Base-by-base conservation (phyloP, 192 early-diverging fungal genomes). In the Chytriomyces confervae region DNA sequence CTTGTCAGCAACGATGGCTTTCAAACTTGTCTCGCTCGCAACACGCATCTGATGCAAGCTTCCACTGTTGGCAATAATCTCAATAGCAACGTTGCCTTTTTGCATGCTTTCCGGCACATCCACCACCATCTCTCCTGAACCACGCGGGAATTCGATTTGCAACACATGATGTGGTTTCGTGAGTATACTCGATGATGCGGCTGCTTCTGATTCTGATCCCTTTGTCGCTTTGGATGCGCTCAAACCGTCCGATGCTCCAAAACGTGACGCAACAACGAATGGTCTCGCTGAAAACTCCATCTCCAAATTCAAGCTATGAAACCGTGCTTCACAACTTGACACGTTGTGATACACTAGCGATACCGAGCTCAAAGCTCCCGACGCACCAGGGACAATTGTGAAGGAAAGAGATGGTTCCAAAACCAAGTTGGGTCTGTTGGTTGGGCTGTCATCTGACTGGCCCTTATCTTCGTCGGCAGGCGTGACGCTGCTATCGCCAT, bases 201-300 rank as follows among this genome's bases (percentile, higher is more conserved):
- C 18, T n/a, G 18, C 7, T 48, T 47, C 7, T 43, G 48, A 16
- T 23, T 36, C 36, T 36, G 36, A 36, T 36, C 36, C 36, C 36
- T 1, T 36, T 36, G 36, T 36, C 36, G 36, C 36, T 4, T 36
- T 36, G 36, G 36, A 36, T 36, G 36, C 4, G 4, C 36, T 36
- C 36, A 4, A 36, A 36, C 36, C 36, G 36, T 36, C 36, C 36
- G 20, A 20, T 24, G 51, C 50, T 76, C 61, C 29, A 49, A 76
- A 76, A 10, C 74, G n/a, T 9, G 62, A 43, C 2, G 74, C 74
- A 20, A 66, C 49, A 20, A 44, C 47, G 50, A 76, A 76, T 3
- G 74, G 74, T 24, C 50, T 23, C 11, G 74, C 46, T 24, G 74
- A 76, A 48, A 76, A 76, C 29, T 76, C 74, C 74, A 76, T 76